A percentile compares a stretch with the other conserved stretches of the same genome.
Evolutionary conservation across 2,329 filamentous ascomycete genomes (phyloP).

Genomic region (Pseudogymnoascus sp.): DNA sequence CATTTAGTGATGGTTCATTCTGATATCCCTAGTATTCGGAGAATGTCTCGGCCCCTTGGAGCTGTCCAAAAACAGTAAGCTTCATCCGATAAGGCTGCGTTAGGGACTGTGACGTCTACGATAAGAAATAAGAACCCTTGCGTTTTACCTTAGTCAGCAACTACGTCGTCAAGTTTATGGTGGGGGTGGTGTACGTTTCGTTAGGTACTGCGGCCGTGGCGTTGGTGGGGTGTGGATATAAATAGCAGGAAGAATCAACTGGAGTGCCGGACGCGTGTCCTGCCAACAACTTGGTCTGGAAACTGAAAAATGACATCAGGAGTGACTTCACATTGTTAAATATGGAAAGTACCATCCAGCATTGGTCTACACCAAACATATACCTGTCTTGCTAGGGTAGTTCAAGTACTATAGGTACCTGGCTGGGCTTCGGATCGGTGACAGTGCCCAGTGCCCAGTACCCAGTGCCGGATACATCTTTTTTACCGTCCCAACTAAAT

Average conservation of each 20-base stretch:
- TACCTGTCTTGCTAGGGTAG: not conserved
- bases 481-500: not conserved
- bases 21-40: not conserved
- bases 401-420: not conserved
- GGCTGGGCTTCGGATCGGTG: not conserved
- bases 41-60: constrained; percentile 1
- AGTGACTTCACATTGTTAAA: not conserved
- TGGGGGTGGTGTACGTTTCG: not conserved
- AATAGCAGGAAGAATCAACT: not conserved
- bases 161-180: not conserved
- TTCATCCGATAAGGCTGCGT: not conserved
- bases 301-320: not conserved
- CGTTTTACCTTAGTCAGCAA: not conserved
- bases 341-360: constrained; percentile 1
- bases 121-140: not conserved
- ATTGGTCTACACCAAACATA: not conserved
- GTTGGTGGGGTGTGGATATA: not conserved
- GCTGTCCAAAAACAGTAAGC: constrained; percentile 6
- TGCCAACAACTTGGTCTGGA: constrained; percentile 1
- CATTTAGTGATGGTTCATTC: constrained; percentile 35
- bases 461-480: not conserved
- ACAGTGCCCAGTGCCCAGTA: not conserved
- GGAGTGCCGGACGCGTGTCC: not conserved
- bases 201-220: not conserved
- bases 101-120: not conserved